Base-by-base conservation (phyloP, 129 eudicot species). In the Chrysanthemum seticuspe region DNA sequence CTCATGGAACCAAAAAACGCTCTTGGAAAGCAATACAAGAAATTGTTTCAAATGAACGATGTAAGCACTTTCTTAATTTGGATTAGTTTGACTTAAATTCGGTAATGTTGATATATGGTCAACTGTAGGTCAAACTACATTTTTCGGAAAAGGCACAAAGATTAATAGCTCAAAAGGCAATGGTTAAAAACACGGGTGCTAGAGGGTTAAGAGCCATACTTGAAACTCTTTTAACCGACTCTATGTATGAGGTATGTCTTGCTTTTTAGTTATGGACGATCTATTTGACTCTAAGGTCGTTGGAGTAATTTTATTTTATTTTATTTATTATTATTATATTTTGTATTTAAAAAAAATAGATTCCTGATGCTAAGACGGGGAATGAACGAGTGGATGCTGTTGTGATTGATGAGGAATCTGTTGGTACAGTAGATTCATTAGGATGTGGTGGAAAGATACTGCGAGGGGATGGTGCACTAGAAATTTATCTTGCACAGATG, bases 21-120 rank as follows among this genome's bases (percentile, higher is more conserved):
- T 54, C 98, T 94, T 47, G 87, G 96, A 58, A 94, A 88, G 85
- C 98, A 94, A 76, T 94, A 90, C 82, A 94, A 88, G 85, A 94
- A 94, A 81, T 76, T 90, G 73, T 83, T 94, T 68, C 75, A 83
- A 80, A 90, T 94, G 96, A 94, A 94, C 60, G 84, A 86, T 40
- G 98, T 90, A 88, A 88, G 93, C 73, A 18, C 23, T 49, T 18
- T 44, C 36, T 64, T 67, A 54, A 19, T 19, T 54, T 59, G 10
- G 9, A 31, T 50, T 55, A 55, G 64, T 77, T 65, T 36, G 13
- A 25, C 34, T 11, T 44, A 40, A 40, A 40, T 6, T 7, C 7
- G 47, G 47, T 40, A 6, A 40, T 6, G 29, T 53, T 51, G n/a
- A 13, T 55, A 56, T 75, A 14, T 65, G 71, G 59, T 51, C 66